phyloP scores from a whole-genome alignment of 306 rosid species.

The Acacia crassicarpa region DNA sequence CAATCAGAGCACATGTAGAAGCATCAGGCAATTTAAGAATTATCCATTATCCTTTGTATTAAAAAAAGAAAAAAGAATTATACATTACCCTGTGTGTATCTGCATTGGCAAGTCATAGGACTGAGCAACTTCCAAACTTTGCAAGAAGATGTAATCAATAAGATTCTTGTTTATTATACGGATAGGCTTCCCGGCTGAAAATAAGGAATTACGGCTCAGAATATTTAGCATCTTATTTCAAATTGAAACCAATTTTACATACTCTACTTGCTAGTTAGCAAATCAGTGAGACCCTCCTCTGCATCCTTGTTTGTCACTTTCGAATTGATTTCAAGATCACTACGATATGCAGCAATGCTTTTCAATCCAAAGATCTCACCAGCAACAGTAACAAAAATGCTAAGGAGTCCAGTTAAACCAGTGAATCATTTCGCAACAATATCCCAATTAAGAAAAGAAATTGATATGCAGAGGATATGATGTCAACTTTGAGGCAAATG shows the following conservation, averaged over 20 bases:
- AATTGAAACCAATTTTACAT: constrained; percentile 16
- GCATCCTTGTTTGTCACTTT: constrained; percentile 60
- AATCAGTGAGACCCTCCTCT: constrained; percentile 66
- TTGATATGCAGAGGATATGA: constrained; percentile 70
- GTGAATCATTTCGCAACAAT: background rate
- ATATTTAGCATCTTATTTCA: constrained; percentile 3
- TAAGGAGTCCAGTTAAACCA: constrained; percentile 51
- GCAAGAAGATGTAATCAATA: constrained; percentile 67
- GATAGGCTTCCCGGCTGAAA: constrained; percentile 75
- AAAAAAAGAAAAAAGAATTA: background rate
- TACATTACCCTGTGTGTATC: constrained; percentile 84
- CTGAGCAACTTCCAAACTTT: constrained; percentile 75
- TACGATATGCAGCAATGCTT: constrained; percentile 88
- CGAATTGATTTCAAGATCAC: constrained; percentile 74
- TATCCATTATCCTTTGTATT: constrained; percentile 47
- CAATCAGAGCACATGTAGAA: constrained; percentile 15
- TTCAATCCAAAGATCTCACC: constrained; percentile 66
- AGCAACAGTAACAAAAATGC: constrained; percentile 48
- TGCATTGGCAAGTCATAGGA: constrained; percentile 85
- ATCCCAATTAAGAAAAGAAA: background rate
- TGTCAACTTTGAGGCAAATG: constrained; percentile 64
- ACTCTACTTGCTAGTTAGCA: constrained; percentile 50
- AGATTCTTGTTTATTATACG: constrained; percentile 65
- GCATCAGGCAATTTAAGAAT: constrained; percentile 1
- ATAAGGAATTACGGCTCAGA: constrained; percentile 31